phyloP scores from a whole-genome alignment of 345 rosid species.

The Euclidium syriacum region DNA sequence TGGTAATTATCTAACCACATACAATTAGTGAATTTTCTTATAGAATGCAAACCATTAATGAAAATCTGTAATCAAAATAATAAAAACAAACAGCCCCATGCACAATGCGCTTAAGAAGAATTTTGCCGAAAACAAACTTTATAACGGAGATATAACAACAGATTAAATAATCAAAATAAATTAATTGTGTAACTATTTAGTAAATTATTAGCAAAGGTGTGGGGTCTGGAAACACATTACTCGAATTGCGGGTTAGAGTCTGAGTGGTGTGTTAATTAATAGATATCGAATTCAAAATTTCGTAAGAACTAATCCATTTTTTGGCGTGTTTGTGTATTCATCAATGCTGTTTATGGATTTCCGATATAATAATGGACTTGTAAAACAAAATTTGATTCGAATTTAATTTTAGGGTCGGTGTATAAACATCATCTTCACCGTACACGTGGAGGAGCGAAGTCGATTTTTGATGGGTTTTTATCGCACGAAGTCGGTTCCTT shows the following conservation, averaged over 20 bases:
- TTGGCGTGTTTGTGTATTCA: too few species aligned
- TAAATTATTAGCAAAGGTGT: too few species aligned
- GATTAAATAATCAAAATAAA: too few species aligned
- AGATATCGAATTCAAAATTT: too few species aligned
- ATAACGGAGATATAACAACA: too few species aligned
- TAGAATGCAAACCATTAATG: not conserved
- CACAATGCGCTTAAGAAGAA: not conserved
- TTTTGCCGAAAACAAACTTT: not conserved
- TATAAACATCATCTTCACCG: not conserved
- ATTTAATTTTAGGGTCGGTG: not conserved
- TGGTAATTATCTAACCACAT: too few species aligned
- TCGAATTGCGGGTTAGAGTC: not conserved
- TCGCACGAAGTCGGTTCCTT: not conserved
- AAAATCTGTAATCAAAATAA: not conserved
- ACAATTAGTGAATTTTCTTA: not conserved
- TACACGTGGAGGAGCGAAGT: slow-evolving; percentile 6
- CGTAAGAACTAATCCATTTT: too few species aligned
- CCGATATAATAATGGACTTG: not conserved
- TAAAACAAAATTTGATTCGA: not conserved
- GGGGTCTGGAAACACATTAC: not conserved
- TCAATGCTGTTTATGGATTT: too few species aligned
- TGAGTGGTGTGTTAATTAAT: too few species aligned
- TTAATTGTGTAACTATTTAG: too few species aligned
- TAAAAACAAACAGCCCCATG: not conserved
- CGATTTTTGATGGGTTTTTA: not conserved